Evolutionary conservation across 2,329 filamentous ascomycete genomes (phyloP), one percentile per base, ranked within the genome.

Genomic region (Hymenoscyphus linearis): DNA sequence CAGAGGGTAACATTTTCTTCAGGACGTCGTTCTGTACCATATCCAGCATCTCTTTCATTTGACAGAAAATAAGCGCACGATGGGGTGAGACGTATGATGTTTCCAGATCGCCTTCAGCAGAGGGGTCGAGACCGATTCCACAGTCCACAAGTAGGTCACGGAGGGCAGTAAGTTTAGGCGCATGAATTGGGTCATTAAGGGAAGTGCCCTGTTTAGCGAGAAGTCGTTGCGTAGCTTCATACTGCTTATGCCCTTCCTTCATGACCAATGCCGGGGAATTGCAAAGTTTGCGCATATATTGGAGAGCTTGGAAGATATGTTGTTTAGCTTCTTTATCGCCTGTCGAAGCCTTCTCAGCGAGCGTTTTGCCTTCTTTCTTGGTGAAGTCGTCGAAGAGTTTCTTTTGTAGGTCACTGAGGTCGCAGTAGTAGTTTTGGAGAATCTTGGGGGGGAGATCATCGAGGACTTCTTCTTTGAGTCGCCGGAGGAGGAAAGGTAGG

Each of bases 21-120:
- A 99, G 78, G 0, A 99, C 95, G 61, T 93, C 93, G 69, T 89
- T 91, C 73, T 98, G 93, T 2, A 99, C 96, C 85, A 99, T 98
- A 75, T 99, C 95, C 26, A 99, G 82, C 96, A 99, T 99, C 75
- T 99, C 95, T 77, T 99, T 99, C 91, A 99, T 97, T 74, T 99
- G 95, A 71, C 95, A 99, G 81, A 99, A 99, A 67, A 99, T 89
- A 31, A 99, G 84, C 0, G 95, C 96, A 52, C 95, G 90, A 73
- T 99, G 95, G 34, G 93, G 95, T 64, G 95, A 96, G 74, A 99
- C 96, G 47, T 93, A 96, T 74, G 91, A 85, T 56, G 84, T 82
- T 61, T 82, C 83, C 13, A 88, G 74, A 50, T 82, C 79, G 22
- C 79, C 79, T 66, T 83, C 81, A 16, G 74, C 68, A 12, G 72